Evolutionary conservation across 208 protist species (phyloP).

Genomic region (Wallacemonas collosoma): DNA sequence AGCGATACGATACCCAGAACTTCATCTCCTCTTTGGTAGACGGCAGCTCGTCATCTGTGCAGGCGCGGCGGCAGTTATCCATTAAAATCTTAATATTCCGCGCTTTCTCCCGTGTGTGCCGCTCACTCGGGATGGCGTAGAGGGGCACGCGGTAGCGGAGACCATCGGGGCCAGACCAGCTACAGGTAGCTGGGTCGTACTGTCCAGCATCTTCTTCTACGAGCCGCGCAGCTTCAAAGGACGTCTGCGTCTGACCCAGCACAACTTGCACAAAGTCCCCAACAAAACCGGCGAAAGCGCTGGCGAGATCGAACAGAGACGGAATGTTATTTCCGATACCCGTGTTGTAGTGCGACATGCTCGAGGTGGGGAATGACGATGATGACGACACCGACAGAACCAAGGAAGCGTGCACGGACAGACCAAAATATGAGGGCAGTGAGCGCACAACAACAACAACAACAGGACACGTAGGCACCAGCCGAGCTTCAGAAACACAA

Average conservation of each 20-base stretch:
- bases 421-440: not conserved
- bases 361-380: not conserved
- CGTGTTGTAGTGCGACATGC: slow-evolving; percentile 88
- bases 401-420: too few relatives aligned
- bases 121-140: slow-evolving; percentile 80
- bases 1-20: slow-evolving; percentile 88
- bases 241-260: slow-evolving; percentile 65
- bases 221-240: slow-evolving; percentile 61
- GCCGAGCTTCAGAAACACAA: too few relatives aligned
- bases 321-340: slow-evolving; percentile 83
- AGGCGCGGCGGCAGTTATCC: slow-evolving; percentile 88
- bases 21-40: slow-evolving; percentile 81
- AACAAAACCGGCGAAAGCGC: slow-evolving; percentile 62
- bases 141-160: slow-evolving; percentile 85
- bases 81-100: slow-evolving; percentile 91
- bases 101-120: slow-evolving; percentile 75
- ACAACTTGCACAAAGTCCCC: slow-evolving; percentile 79
- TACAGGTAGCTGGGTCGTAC: slow-evolving; percentile 71
- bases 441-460: not conserved
- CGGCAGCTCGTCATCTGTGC: slow-evolving; percentile 83
- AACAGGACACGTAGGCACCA: not conserved
- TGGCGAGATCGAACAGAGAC: slow-evolving; percentile 80
- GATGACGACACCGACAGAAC: too few relatives aligned
- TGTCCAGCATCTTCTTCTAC: slow-evolving; percentile 58
- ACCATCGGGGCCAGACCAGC: slow-evolving; percentile 76